Evolutionary conservation across 768 basidiomycete species (phyloP), one percentile per base, ranked within the genome.

Genomic region (Lactarius vividus): DNA sequence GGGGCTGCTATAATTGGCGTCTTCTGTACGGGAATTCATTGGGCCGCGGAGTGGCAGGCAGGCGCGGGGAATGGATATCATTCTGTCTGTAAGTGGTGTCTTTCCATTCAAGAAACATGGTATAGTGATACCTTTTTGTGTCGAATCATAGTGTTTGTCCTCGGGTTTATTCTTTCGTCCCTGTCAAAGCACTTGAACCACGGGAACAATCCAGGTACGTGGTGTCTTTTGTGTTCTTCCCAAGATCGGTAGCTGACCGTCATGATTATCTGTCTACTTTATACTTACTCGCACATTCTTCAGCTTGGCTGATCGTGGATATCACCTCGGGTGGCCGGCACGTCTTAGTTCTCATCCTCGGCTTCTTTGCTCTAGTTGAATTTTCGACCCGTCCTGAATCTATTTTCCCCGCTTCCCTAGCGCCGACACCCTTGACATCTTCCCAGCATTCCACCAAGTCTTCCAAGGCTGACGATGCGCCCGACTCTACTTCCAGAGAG

Each of bases 241-340:
- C 20, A 62, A 29, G 33, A 40, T 26, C 13, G 55, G 18, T n/a
- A 20, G 5, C 9, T 59, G 28, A 65, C 44, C 39, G 18, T 37
- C n/a, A 23, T 1, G 15, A 52, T 37, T 20, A 35, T 8, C 13
- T 18, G 57, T 52, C 28, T n/a, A 59, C 35, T 40, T 52, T 18
- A 49, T 10, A 23, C 29, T 20, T 44, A 40, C 13, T 35, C 10
- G 57, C 2, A n/a, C 37, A 28, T 53, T 35, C 39, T 57, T 10
- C 59, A 91, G 88, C 94, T 33, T 96, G 93, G 93, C 87, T 88
- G 1, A 85, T 91, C 72, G 80, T 91, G 29, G 81, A 91, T 69
- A 81, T 80, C 61, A 76, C 81, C 31, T 85, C 86, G 0, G 87
- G 86, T 18, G 87, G 89, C 16, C 88, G 83, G 76, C 93, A 94